Evolutionary conservation across 2,329 filamentous ascomycete genomes (phyloP), one percentile per base, ranked within the genome.

Genomic region (Talaromyces sp.): DNA sequence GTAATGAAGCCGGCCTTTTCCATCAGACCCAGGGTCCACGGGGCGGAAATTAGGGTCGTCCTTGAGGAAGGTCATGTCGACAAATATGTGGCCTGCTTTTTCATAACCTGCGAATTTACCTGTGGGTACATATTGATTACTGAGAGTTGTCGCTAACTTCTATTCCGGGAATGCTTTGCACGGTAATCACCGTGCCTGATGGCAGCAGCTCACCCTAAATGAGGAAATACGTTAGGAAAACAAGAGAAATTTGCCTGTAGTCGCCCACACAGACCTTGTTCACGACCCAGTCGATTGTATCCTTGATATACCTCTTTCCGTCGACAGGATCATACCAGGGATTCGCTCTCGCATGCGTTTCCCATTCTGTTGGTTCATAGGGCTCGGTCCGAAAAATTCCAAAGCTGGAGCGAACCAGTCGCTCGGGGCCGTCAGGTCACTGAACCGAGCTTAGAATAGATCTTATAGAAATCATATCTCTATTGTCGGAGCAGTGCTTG

Each of bases 381-480:
- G 31, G 55, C 37, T 67, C 63, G 13, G 48, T 61, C 13, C 59
- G 60, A 22, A 66, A 55, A 53, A 69, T 60, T 21, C 68, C 69
- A 51, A 68, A 72, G 60, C 70, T 72, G 25, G 63, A 67, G 35
- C 62, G 61, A 5, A 63, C 64, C 11, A 65, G 62, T 53, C 67
- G 59, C 10, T 48, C 58, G 0, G 69, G 70, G 1, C 68, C 69
- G 13, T 61, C 35, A 28, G 25, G 25, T 28, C 25, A 28, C 25
- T 28, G 25, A 28, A 28, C 25, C 3, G 25, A 28, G 25, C 25
- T 28, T 28, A 28, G 25, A 28, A 28, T 28, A 28, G 3, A 28
- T 28, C 25, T 28, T 28, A 28, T 28, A 28, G 25, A 28, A 28
- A 28, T 28, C 25, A 28, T 28, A 28, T 28, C 25, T 28, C 25